phyloP scores from a whole-genome alignment of 108 stramenopile species.

The Skeletonema grethae region DNA sequence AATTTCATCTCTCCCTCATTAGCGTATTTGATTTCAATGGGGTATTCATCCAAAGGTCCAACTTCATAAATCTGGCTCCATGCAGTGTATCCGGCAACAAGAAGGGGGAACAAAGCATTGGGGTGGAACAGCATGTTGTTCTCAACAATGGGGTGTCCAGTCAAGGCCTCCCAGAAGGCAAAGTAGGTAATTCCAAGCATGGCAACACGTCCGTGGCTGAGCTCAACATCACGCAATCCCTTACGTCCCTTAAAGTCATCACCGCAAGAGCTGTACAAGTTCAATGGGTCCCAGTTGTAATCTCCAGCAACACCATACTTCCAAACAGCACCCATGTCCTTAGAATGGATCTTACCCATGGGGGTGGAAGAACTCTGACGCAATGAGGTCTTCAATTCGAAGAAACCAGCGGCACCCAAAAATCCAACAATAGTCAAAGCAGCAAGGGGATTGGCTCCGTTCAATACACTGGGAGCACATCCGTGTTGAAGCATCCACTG shows the following conservation, averaged over 20 bases:
- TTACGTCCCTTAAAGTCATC: slow-evolving; percentile 76
- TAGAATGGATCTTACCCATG: slow-evolving; percentile 60
- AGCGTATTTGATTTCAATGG: slow-evolving; percentile 57
- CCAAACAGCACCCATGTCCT: slow-evolving; percentile 75
- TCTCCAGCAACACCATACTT: slow-evolving; percentile 84
- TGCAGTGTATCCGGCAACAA: slow-evolving; percentile 59
- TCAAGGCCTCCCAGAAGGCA: slow-evolving; percentile 73
- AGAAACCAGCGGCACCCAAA: slow-evolving; percentile 66
- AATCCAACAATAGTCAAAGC: slow-evolving; percentile 56
- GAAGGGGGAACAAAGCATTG: slow-evolving; percentile 63
- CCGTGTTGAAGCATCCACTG: slow-evolving; percentile 68
- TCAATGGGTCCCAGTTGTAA: slow-evolving; percentile 81
- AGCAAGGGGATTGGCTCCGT: slow-evolving; percentile 74
- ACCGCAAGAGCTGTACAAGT: slow-evolving; percentile 65
- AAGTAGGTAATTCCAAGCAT: slow-evolving; percentile 83
- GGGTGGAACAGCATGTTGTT: slow-evolving; percentile 82
- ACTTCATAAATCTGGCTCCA: slow-evolving; percentile 69
- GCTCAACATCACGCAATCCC: slow-evolving; percentile 75
- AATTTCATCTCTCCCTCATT: slow-evolving; percentile 61
- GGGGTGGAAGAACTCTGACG: slow-evolving; percentile 50
- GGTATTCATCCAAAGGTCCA: slow-evolving; percentile 45
- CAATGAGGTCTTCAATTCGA: slow-evolving; percentile 76
- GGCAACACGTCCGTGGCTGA: slow-evolving; percentile 79
- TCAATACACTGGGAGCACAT: slow-evolving; percentile 75
- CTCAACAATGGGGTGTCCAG: slow-evolving; percentile 77